phyloP scores from a whole-genome alignment of 2,329 filamentous ascomycete species.

The Alternaria sp. region DNA sequence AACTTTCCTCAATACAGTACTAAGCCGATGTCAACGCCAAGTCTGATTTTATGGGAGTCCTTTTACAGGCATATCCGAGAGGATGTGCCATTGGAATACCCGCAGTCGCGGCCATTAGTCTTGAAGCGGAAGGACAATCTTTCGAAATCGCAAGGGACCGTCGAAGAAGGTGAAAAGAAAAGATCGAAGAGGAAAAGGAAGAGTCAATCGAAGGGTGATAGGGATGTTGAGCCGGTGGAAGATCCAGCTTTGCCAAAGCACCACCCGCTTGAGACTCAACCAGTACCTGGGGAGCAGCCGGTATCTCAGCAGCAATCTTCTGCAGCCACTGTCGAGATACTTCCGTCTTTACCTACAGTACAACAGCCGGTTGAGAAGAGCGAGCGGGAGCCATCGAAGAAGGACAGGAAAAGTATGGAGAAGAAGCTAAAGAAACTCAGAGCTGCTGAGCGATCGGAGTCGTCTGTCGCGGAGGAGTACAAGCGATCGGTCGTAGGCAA shows the following conservation, averaged over 20 bases:
- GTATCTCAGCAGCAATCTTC: neutral
- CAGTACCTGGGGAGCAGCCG: neutral
- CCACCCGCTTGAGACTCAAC: neutral
- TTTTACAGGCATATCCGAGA: neutral
- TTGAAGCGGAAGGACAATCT: neutral
- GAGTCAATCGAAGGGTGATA: neutral
- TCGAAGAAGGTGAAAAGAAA: neutral
- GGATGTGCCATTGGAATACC: neutral
- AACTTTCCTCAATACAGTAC: neutral
- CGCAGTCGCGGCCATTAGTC: neutral
- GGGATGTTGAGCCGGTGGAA: neutral
- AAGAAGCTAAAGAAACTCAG: neutral
- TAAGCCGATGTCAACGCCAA: neutral
- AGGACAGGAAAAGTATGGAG: neutral
- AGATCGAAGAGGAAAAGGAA: conserved; percentile 1
- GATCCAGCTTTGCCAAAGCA: neutral
- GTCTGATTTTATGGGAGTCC: neutral
- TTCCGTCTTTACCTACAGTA: neutral
- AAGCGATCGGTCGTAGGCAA: neutral
- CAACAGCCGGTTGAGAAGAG: neutral
- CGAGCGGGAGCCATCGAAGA: neutral
- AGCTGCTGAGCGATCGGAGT: neutral
- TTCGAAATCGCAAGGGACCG: neutral
- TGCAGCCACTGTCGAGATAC: neutral
- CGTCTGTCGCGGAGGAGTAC: neutral